Evolutionary conservation across 768 basidiomycete species (phyloP).

Genomic region (Asterophora parasitica): DNA sequence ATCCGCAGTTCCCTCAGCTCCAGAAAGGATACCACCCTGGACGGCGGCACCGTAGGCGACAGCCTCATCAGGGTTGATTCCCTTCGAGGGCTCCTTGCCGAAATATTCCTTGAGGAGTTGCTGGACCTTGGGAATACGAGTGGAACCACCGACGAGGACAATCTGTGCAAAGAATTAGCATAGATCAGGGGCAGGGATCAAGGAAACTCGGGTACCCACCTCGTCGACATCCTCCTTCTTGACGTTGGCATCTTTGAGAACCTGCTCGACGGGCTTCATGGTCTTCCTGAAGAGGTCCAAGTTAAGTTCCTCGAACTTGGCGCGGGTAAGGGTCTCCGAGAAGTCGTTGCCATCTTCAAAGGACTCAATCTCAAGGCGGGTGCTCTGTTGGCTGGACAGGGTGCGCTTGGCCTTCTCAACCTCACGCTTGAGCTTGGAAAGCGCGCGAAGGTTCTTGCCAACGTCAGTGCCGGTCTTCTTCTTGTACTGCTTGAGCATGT

Average conservation of each 20-base stretch:
- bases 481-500: constrained; percentile 88
- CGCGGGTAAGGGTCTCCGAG: constrained; percentile 93
- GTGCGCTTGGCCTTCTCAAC: constrained; percentile 96
- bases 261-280: constrained; percentile 99
- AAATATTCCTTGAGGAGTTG: constrained; percentile 98
- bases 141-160: constrained; percentile 94
- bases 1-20: constrained; percentile 85
- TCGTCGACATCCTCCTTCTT: constrained; percentile 98
- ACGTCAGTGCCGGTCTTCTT: constrained; percentile 88
- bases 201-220: constrained; percentile 32
- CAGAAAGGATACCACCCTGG: constrained; percentile 96
- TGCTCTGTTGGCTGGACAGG: constrained; percentile 83
- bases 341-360: constrained; percentile 98
- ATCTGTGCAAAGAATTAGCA: constrained; percentile 38
- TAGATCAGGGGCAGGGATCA: neutral
- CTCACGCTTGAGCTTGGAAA: constrained; percentile 90
- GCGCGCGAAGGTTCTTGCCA: constrained; percentile 69
- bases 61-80: constrained; percentile 99
- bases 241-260: constrained; percentile 94
- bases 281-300: constrained; percentile 99
- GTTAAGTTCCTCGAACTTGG: constrained; percentile 99
- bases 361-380: constrained; percentile 90
- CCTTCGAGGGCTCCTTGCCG: constrained; percentile 95
- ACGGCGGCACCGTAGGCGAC: constrained; percentile 99
- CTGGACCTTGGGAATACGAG: constrained; percentile 99